phyloP scores from a whole-genome alignment of 306 rosid genomes.

The Carpinus fangiana region DNA sequence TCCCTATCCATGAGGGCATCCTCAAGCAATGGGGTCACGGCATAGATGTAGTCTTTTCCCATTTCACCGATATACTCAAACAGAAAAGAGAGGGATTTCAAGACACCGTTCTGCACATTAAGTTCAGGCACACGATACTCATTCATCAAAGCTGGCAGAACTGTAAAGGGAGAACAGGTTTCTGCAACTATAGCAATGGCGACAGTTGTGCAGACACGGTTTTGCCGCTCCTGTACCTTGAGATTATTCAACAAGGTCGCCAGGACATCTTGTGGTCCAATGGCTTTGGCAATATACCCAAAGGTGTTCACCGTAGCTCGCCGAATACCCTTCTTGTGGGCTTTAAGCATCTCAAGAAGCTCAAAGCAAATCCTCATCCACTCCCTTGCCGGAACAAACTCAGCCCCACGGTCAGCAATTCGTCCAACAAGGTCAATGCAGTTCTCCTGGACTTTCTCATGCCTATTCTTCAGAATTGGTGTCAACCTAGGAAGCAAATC shows the following conservation, averaged over 20 bases:
- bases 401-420: conserved; percentile 97
- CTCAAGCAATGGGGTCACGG: conserved; percentile 93
- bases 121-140: conserved; percentile 97
- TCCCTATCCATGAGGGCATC: conserved; percentile 97
- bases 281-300: conserved; percentile 91
- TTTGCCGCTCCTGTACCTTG: conserved; percentile 94
- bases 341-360: conserved; percentile 98
- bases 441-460: conserved; percentile 95
- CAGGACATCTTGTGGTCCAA: conserved; percentile 92
- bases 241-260: conserved; percentile 85
- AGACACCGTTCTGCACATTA: conserved; percentile 91
- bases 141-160: conserved; percentile 92
- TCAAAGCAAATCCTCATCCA: conserved; percentile 99
- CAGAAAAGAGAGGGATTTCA: conserved; percentile 88
- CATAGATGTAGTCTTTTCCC: conserved; percentile 97
- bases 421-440: conserved; percentile 95
- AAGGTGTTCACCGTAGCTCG: conserved; percentile 91
- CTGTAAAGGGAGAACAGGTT: conserved; percentile 94
- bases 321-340: conserved; percentile 93
- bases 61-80: conserved; percentile 97
- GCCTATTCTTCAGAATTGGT: conserved; percentile 94
- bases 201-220: conserved; percentile 95
- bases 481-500: conserved; percentile 94
- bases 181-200: conserved; percentile 95
- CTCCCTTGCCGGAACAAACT: conserved; percentile 94